These are phyloP conservation scores for Sporothrix globosa DNA, from an alignment of 2,329 filamentous ascomycete species.

Conservation along the genomic window DNA sequence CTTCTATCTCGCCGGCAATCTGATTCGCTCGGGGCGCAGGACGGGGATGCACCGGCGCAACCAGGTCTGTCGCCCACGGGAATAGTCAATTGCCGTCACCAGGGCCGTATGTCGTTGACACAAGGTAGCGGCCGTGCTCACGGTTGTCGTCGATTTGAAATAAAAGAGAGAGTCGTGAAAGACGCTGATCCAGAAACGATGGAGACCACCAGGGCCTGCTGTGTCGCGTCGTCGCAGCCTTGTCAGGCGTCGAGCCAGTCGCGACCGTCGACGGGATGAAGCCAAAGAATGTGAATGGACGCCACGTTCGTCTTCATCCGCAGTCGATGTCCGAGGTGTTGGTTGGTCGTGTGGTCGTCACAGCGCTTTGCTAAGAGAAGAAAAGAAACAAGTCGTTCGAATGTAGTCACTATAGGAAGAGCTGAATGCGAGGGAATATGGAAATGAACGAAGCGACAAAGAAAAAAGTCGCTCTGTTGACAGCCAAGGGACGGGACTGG, in stretches of 20 bases:
- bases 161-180: not conserved
- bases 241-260: not conserved
- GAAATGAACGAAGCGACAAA: not conserved
- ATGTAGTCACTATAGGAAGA: not conserved
- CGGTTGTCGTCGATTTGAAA: not conserved
- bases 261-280: not conserved
- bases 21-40: not conserved
- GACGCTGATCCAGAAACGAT: not conserved
- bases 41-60: no score
- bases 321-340: not conserved
- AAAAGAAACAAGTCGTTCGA: not conserved
- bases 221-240: not conserved
- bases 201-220: constrained; percentile 15
- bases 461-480: not conserved
- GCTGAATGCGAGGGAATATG: not conserved
- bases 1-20: not conserved
- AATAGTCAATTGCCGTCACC: not conserved
- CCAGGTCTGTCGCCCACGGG: not conserved
- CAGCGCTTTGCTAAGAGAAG: not conserved
- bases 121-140: not conserved
- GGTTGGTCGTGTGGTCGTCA: not conserved
- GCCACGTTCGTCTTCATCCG: not conserved
- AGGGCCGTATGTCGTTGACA: not conserved
- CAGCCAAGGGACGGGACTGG: constrained; percentile 3
- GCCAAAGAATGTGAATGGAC: not conserved